phyloP scores from a whole-genome alignment of 306 rosid species.

The Inga oerstediana region DNA sequence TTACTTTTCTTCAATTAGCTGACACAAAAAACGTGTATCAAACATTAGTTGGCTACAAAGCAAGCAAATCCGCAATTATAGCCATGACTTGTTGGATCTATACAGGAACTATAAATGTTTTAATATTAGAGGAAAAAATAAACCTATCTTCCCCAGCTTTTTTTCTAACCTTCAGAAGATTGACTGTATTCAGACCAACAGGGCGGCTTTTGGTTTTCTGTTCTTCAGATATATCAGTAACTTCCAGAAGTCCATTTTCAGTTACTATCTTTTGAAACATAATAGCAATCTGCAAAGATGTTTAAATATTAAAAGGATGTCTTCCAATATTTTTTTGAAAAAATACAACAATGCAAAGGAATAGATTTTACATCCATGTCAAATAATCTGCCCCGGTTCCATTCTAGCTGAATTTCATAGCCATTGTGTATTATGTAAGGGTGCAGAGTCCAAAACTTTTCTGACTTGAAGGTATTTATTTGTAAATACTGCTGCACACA shows the following conservation, averaged over 20 bases:
- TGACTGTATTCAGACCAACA: conserved; percentile 92
- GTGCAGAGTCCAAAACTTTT: conserved; percentile 87
- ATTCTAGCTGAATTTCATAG: conserved; percentile 89
- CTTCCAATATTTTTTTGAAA: neutral
- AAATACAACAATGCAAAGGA: conserved; percentile 28
- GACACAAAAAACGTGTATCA: neutral
- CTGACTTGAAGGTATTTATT: conserved; percentile 89
- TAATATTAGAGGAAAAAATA: conserved; percentile 2
- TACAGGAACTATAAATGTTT: conserved; percentile 14
- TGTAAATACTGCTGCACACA: conserved; percentile 95
- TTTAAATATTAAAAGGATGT: conserved; percentile 30
- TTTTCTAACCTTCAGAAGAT: conserved; percentile 85
- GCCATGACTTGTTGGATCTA: conserved; percentile 12
- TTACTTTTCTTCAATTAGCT: neutral
- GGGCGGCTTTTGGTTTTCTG: conserved; percentile 93
- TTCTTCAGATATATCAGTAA: conserved; percentile 77
- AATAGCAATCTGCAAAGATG: conserved; percentile 62
- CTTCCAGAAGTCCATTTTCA: conserved; percentile 75
- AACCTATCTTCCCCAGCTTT: conserved; percentile 28
- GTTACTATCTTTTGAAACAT: conserved; percentile 83
- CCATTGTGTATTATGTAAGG: conserved; percentile 75
- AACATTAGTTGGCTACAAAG: conserved; percentile 17
- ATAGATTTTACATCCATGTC: conserved; percentile 68
- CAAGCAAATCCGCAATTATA: conserved; percentile 1
- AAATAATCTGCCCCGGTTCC: conserved; percentile 90